Base-by-base conservation (phyloP, 108 stramenopile species). In the Nannochloropsis salina region DNA sequence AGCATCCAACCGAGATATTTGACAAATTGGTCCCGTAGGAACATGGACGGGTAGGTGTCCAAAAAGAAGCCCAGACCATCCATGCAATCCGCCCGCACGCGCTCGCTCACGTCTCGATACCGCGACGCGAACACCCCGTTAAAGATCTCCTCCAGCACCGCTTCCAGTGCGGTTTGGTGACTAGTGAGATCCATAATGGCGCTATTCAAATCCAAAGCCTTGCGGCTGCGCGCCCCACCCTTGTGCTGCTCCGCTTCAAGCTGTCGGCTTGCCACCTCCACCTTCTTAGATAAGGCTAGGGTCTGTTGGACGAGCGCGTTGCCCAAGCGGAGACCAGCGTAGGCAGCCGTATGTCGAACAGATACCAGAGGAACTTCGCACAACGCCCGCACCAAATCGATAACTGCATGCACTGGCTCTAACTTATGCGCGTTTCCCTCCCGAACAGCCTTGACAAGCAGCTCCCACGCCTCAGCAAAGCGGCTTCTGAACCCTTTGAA, bases 221-320 rank as follows among this genome's bases (percentile, higher is more conserved):
- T 74, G 4, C 61, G 61, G 61, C 61, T 74, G 15, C 61, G 61
- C 15, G 20, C 61, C 8, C 20, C 61, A 74, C 61, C 61, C 61
- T 74, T 74, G 20, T n/a, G 61, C 61, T 74, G 61, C 61, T 74
- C 61, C 61, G 61, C 61, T 6, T 74, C 61, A 3, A 74, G 61
- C 61, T 74, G 61, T n/a, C 61, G 61, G n/a, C 61, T 74, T 74
- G 61, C 61, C 61, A 74, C 61, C n/a, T 74, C 61, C 20, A 74
- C 61, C 61, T 74, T 74, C 61, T 74, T 74, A n/a, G 20, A n/a
- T n/a, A 74, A 74, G 20, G 61, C 61, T n/a, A 74, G n/a, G 15
- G 61, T 74, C 61, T 74, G 20, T n/a, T 74, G 61, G 20, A 74
- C 61, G 20, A 74, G n/a, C 20, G 61, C 61, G 8, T 74, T 74